Evolutionary conservation across 31 red algal species (phyloP), one percentile per base, ranked within the genome.

Genomic region (Asparagopsis taxiformis): DNA sequence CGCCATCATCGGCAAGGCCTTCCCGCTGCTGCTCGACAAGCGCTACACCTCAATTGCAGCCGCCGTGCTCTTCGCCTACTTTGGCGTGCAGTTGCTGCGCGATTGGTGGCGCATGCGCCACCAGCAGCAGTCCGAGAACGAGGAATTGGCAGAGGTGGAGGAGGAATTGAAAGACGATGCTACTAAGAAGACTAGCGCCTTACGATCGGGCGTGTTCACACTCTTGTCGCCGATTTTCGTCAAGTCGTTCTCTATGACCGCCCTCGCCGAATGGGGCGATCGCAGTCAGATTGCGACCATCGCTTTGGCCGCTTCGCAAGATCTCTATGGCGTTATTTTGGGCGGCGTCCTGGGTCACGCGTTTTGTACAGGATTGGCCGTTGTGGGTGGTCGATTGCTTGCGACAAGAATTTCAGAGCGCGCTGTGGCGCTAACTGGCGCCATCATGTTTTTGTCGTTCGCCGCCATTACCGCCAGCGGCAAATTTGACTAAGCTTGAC

Each of bases 201-300:
- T 24, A 21, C 29, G 59, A 26, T 15, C 28, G 16, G 75, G 39
- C 32, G 59, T 10, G 20, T 15, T 54, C 59, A 31, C 59, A 23
- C 8, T 37, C 13, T 57, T 72, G 16, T 31, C 32, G n/a, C 64
- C 64, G 5, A 54, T 62, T 62, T 59, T 78, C 56, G 51, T 90
- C 51, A 72, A 93, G 53, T 34, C 86, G 28, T 93, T 98, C 37
- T 84, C 89, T 31, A 75, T 98, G 68, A 87, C 87, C 25, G 86
- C 79, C 17, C 66, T 93, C 22, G 95, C 95, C 65, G 95, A 98
- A 59, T 98, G 95, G 95, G 84, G 95, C 52, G 95, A 98, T 66
- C 85, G 87, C 32, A 78, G 68, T 23, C 82, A 88, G 79, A 79
- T 98, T 17, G 95, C 95, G 34, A 98, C 95, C 57, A 94, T 98